Evolutionary conservation across 768 basidiomycete genomes (phyloP), one percentile per base, ranked within the genome.

Genomic region (Dioszegia hungarica): DNA sequence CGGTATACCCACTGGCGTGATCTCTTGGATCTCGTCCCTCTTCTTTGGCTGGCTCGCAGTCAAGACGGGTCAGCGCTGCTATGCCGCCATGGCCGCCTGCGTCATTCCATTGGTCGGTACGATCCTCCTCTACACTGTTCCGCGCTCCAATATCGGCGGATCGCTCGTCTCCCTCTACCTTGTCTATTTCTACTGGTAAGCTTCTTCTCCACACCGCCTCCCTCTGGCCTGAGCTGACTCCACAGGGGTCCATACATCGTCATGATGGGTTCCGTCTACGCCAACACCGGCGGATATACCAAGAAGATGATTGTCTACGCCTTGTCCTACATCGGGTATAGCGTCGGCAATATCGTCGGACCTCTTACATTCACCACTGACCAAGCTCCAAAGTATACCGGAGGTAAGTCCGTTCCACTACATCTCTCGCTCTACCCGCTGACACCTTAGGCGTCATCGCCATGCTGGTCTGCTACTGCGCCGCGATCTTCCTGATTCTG

Each of bases 321-420:
- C 36, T 59, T 68, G 24, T 58, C 67, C 4, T 72, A 68, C 47
- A 56, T 68, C 34, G 71, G 64, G 8, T 76, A 74, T 64, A 70
- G 63, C 37, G 67, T 63, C n/a, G 72, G 72, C 20, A 71, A 71
- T 60, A 59, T 67, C 34, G 47, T 67, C 10, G 61, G 70, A 14
- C 72, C 68, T 17, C 57, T 62, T 15, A 63, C 65, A 43, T 60
- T 65, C 36, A 63, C 63, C 48, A 57, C 54, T 1, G 14, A 31
- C 24, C 70, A 75, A 48, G 64, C 66, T 22, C 73, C 73, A 2
- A 56, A 61, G 37, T 77, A 75, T 64, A 50, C 34, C 11, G 14
- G 29, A 17, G 31, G 48, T 39, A n/a, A 39, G 38, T 39, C 17
- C 8, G 8, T 19, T 19, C 15, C 6, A 9, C 15, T 17, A 36